A percentile compares a stretch with the other conserved stretches of the same genome.
Conservation (phyloP, 345 rosid genomes). For the Limnanthes douglasii region DNA sequence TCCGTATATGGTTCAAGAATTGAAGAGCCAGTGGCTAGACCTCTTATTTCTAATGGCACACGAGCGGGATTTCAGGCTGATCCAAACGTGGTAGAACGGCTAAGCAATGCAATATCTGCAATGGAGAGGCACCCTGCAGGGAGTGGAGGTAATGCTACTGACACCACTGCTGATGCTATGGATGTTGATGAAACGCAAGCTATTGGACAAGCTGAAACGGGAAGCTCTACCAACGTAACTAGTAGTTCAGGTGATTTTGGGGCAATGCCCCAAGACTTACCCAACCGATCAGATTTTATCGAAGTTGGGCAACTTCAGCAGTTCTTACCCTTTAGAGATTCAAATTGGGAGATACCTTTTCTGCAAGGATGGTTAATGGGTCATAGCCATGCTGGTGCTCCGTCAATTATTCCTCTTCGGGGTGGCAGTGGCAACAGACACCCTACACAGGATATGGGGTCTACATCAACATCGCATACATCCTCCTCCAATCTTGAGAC, state of each 20-base stretch:
- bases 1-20: no score
- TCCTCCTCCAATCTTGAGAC: conserved; percentile 11
- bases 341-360: conserved; percentile 54
- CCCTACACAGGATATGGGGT: conserved; percentile 8
- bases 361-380: conserved; percentile 65
- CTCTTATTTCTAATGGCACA: conserved; percentile 14
- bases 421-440: conserved; percentile 12
- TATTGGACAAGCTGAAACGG: conserved; percentile 8
- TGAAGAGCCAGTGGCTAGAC: conserved; percentile 17
- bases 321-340: conserved; percentile 28
- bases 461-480: conserved; percentile 11
- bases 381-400: conserved; percentile 41
- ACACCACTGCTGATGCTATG: conserved; percentile 16
- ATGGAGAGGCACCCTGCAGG: conserved; percentile 18
- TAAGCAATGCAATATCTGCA: conserved; percentile 15
- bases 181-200: conserved; percentile 28
- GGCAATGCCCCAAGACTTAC: conserved; percentile 6
- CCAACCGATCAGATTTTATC: conserved; percentile 4
- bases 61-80: conserved; percentile 17
- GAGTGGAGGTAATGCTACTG: conserved; percentile 12
- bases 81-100: conserved; percentile 10
- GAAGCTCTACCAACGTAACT: conserved; percentile 6
- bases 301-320: conserved; percentile 24
- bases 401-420: conserved; percentile 9
- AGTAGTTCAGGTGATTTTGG: no score